A percentile compares a stretch with the other conserved stretches of the same genome.
Evolutionary conservation across 2,329 filamentous ascomycete genomes (phyloP).

Genomic region (Fusarium sp.): DNA sequence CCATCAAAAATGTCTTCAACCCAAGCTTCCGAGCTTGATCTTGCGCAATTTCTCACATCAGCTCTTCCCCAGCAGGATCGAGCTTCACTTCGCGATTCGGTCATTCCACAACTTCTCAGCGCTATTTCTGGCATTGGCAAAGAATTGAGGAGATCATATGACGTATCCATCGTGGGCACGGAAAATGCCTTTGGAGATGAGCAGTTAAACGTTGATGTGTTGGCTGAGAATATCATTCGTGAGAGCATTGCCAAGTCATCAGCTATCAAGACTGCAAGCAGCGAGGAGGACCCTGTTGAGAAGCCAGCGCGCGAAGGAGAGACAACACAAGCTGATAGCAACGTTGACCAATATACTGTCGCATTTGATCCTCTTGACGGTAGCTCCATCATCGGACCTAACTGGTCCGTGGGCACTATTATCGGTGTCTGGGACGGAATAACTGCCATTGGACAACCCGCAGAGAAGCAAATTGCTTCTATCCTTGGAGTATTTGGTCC

Average conservation of each 20-base stretch:
- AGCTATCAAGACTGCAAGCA: slow-evolving; percentile 65
- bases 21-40: slow-evolving; percentile 9
- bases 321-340: background rate
- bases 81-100: slow-evolving; percentile 57
- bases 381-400: slow-evolving; percentile 70
- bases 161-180: slow-evolving; percentile 62
- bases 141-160: slow-evolving; percentile 60
- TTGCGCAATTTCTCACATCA: slow-evolving; percentile 25
- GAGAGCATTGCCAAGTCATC: slow-evolving; percentile 59
- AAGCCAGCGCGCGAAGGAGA: slow-evolving; percentile 40
- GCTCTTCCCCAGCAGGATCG: slow-evolving; percentile 43
- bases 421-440: slow-evolving; percentile 69
- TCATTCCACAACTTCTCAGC: slow-evolving; percentile 64
- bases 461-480: slow-evolving; percentile 61
- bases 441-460: slow-evolving; percentile 60
- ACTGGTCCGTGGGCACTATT: slow-evolving; percentile 72
- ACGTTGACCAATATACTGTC: slow-evolving; percentile 65
- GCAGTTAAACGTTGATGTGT: slow-evolving; percentile 70
- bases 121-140: slow-evolving; percentile 61
- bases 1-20: slow-evolving; percentile 23
- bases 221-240: slow-evolving; percentile 64
- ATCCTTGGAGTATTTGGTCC: slow-evolving; percentile 68
- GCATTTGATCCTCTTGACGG: slow-evolving; percentile 75
- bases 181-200: slow-evolving; percentile 71
- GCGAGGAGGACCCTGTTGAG: slow-evolving; percentile 72